Percentiles rank a stretch among this genome's conserved stretches.
Evolutionary conservation across 2,329 filamentous ascomycete species (phyloP).

Genomic region (Dendrostoma leiphaemia): DNA sequence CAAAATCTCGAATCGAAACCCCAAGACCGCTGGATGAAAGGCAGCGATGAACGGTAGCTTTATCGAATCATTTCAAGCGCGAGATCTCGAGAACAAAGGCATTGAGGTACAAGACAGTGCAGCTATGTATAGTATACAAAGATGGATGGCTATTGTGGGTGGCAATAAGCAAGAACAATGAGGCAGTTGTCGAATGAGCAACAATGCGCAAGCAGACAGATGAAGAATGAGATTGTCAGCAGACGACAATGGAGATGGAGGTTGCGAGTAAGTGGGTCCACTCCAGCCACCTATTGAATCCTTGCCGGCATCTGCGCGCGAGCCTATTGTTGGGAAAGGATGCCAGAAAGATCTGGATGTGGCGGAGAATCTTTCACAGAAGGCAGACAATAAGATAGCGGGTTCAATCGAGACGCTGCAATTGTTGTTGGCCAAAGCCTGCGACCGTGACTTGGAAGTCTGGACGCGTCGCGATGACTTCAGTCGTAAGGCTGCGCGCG

Average conservation of each 20-base stretch:
- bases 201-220: background rate
- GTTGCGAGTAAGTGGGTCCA: slow-evolving; percentile 1
- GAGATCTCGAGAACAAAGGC: slow-evolving; percentile 1
- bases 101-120: background rate
- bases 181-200: background rate
- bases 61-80: background rate
- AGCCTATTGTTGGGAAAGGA: background rate
- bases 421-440: too few species aligned
- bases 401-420: too few species aligned
- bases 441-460: too few species aligned
- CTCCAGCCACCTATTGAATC: slow-evolving; percentile 6
- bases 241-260: background rate
- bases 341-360: too few species aligned
- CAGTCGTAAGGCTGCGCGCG: too few species aligned
- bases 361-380: too few species aligned
- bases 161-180: background rate
- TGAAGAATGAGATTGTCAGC: slow-evolving; percentile 9
- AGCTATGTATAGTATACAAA: background rate
- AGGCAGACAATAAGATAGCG: background rate
- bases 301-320: background rate
- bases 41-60: background rate
- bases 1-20: background rate
- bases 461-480: too few species aligned
- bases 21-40: slow-evolving; percentile 3
- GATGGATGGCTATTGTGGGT: background rate